phyloP scores from a whole-genome alignment of 2,329 filamentous ascomycete species.

The Calonectria pteridis region DNA sequence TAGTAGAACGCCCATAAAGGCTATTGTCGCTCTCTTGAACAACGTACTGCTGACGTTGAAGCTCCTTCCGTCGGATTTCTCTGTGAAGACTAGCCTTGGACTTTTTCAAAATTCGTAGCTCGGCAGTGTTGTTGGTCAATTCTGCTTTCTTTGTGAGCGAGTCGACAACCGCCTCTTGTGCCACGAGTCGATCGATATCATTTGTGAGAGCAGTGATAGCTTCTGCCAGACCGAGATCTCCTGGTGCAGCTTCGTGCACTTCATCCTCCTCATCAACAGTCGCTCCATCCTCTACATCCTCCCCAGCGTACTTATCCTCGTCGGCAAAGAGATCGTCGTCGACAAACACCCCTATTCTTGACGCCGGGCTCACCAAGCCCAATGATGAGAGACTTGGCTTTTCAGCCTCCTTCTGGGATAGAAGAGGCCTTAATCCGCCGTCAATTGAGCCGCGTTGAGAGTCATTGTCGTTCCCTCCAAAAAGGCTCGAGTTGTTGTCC shows the following conservation, averaged over 20 bases:
- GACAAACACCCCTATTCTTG: slow-evolving; percentile 90
- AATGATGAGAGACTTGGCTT: slow-evolving; percentile 93
- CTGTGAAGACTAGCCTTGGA: slow-evolving; percentile 93
- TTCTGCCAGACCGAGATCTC: slow-evolving; percentile 92
- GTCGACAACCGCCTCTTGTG: slow-evolving; percentile 92
- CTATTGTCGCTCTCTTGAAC: slow-evolving; percentile 98
- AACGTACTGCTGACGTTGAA: slow-evolving; percentile 96
- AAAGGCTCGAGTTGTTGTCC: slow-evolving; percentile 60
- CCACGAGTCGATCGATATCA: slow-evolving; percentile 88
- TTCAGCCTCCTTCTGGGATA: slow-evolving; percentile 61
- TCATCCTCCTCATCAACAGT: slow-evolving; percentile 78
- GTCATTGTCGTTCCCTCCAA: slow-evolving; percentile 67
- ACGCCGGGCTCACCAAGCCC: slow-evolving; percentile 88
- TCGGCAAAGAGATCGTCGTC: slow-evolving; percentile 95
- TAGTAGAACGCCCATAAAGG: slow-evolving; percentile 89
- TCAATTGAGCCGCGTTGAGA: slow-evolving; percentile 75
- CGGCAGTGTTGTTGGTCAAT: slow-evolving; percentile 95
- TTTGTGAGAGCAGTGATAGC: slow-evolving; percentile 89
- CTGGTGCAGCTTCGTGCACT: slow-evolving; percentile 93
- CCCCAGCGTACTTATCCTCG: slow-evolving; percentile 85
- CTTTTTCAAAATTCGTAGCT: slow-evolving; percentile 91
- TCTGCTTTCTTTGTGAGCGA: slow-evolving; percentile 95
- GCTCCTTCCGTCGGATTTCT: slow-evolving; percentile 92
- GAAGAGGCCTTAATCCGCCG: slow-evolving; percentile 47
- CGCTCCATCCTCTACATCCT: slow-evolving; percentile 73